Percentiles rank a stretch among this genome's conserved stretches.
Conservation (phyloP, 2,329 filamentous ascomycete species). For the Ascochyta lentis region DNA sequence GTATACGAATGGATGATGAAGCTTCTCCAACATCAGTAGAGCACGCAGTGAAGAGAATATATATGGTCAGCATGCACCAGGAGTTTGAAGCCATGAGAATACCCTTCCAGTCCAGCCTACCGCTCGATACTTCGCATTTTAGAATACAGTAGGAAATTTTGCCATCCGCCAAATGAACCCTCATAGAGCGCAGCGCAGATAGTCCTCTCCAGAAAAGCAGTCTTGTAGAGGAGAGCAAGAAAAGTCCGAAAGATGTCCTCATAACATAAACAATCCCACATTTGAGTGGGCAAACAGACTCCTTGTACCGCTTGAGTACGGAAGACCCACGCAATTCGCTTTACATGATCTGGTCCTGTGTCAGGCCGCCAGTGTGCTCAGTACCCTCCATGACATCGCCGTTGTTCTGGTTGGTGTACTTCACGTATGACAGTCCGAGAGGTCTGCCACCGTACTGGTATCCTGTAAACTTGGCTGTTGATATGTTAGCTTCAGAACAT, state of each 20-base stretch:
- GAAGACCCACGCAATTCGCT: constrained; percentile 7
- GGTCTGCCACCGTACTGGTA: constrained; percentile 97
- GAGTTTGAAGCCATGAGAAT: background rate
- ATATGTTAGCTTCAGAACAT: constrained; percentile 32
- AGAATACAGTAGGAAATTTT: constrained; percentile 47
- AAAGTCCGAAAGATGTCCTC: constrained; percentile 23
- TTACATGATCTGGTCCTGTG: constrained; percentile 99
- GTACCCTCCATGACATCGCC: constrained; percentile 81
- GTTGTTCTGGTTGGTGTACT: constrained; percentile 76
- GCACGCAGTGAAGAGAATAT: background rate
- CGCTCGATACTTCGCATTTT: constrained; percentile 36
- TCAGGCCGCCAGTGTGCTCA: constrained; percentile 71
- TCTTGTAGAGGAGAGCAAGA: constrained; percentile 26
- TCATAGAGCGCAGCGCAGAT: constrained; percentile 22
- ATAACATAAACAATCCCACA: constrained; percentile 20
- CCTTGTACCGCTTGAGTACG: background rate
- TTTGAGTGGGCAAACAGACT: constrained; percentile 8
- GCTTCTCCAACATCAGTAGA: constrained; percentile 31
- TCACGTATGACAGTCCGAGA: constrained; percentile 90
- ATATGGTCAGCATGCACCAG: background rate
- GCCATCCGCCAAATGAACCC: constrained; percentile 21
- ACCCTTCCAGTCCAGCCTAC: constrained; percentile 8
- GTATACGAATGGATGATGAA: constrained; percentile 89
- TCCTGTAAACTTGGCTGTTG: constrained; percentile 85
- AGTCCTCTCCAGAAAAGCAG: constrained; percentile 21